Base-by-base conservation (phyloP, 345 rosid genomes). In the Melastoma malabathricum region DNA sequence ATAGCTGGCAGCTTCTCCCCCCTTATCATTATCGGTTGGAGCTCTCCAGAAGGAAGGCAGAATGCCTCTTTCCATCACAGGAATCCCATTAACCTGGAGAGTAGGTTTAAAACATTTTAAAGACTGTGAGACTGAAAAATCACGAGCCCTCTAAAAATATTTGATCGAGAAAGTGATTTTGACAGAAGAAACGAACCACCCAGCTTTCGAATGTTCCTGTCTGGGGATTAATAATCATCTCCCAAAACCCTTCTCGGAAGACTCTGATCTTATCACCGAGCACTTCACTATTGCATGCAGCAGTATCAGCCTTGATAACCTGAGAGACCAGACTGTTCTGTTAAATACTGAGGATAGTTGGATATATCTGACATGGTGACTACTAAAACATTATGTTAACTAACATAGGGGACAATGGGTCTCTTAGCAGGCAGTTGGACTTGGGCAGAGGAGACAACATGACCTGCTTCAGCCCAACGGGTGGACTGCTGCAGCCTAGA, bases 11-110 rank as follows among this genome's bases (percentile, higher is more conserved):
- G 62, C 70, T 6, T 56, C 93, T 64, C 98, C 97, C 54, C 98
- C 98, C 64, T 84, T 87, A 72, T 92, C 98, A 58, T 92, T 92
- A 65, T 92, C 96, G 13, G 86, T 84, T 9, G 90, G 93, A 64
- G 96, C 98, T 66, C 98, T 73, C 97, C 98, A 87, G 72, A 92
- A 79, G 76, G 93, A 84, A 31, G 98, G 96, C 46, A 75, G 55
- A 61, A 92, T 69, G 68, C 95, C 84, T 57, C 74, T 75, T 18
- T 53, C 77, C 84, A 92, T 64, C 22, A 92, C 69, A 54, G 74
- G 62, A 60, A 75, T 70, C 58, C 95, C 98, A 61, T 75, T 68
- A 52, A 81, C 76, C 98, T 92, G 67, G 59, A 57, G 74, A 67
- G 46, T 25, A 23, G 43, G 22, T 50, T 46, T 55, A 53, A 63